A percentile compares a stretch with the other conserved stretches of the same genome.
These are phyloP conservation scores for Erysimum cheiranthoides DNA, from an alignment of 345 rosid species.

Conservation along the genomic window DNA sequence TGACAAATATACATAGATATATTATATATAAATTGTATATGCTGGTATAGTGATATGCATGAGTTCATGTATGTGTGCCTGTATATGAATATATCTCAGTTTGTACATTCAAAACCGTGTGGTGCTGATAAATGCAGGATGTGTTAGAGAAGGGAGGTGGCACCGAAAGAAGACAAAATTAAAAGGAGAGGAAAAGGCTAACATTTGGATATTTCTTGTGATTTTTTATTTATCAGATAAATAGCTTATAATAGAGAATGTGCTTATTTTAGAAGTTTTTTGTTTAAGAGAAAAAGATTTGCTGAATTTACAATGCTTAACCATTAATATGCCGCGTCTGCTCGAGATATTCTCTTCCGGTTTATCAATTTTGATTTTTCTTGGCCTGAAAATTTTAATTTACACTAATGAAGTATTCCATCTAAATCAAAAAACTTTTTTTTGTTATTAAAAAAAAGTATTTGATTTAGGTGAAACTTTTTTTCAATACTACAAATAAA, in stretches of 20 bases:
- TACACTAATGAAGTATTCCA: neutral
- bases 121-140: conserved; percentile 46
- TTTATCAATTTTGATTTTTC: neutral
- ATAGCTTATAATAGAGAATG: conserved; percentile 2
- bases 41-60: conserved; percentile 3
- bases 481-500: neutral
- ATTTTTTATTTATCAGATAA: conserved; percentile 25
- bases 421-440: neutral
- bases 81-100: conserved; percentile 19
- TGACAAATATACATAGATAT: neutral
- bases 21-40: neutral
- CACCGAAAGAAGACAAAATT: conserved; percentile 49
- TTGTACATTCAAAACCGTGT: conserved; percentile 40
- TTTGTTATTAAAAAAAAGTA: neutral
- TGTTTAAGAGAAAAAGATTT: neutral
- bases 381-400: neutral
- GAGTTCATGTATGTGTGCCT: conserved; percentile 21
- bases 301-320: neutral
- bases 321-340: conserved; percentile 13
- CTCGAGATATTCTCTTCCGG: neutral
- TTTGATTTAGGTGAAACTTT: neutral
- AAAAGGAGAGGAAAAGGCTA: conserved; percentile 13
- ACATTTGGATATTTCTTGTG: conserved; percentile 16
- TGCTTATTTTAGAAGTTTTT: neutral
- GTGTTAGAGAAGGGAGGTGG: conserved; percentile 42